Base-by-base conservation (phyloP, 352 stramenopile genomes). In the Phytopythium sindhum region DNA sequence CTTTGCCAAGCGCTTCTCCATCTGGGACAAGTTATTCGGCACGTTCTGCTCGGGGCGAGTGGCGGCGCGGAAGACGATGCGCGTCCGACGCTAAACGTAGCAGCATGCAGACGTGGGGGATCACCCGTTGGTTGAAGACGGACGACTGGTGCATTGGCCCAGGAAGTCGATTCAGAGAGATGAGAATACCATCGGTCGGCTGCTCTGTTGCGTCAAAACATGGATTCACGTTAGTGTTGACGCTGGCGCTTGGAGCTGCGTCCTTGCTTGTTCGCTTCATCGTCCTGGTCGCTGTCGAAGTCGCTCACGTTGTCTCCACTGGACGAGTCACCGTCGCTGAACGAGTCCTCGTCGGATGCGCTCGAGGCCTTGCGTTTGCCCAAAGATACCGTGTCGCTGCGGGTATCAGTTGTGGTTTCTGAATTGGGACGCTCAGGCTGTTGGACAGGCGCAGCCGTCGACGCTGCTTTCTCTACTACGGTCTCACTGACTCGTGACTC, bases 1-100 rank as follows among this genome's bases (percentile, higher is more conserved):
- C 64, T 91, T 85, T 61, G 68, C 80, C 41, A 90, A 91, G 75
- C 80, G 82, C 4, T 91, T 91, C 54, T 67, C 78, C 14, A 24
- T 89, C 15, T 91, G 82, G 82, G 80, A 91, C 67, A 79, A 81
- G 48, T 44, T 84, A 29, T 91, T 89, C 53, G 39, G 67, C 1
- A 90, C 80, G 12, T 90, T 86, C 70, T 72, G 60, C n/a, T 57
- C 69, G 11, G 63, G 54, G 2, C 23, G 39, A 17, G 33, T 17
- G 11, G 50, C 9, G 12, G 29, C 21, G 35, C 19, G 21, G 11
- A 41, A 58, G 21, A 9, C 14, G 28, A 45, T 21, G 45, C 21
- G 45, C 11, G 8, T 15, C 21, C 7, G n/a, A 9, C 19, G 15
- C 14, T 9, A 21, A 50, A 23, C 42, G 21, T 26, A 42, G 33